These are phyloP conservation scores for Saccharomycopsis selenospora DNA, from an alignment of 805 yeast genomes.

Conservation along the genomic window DNA sequence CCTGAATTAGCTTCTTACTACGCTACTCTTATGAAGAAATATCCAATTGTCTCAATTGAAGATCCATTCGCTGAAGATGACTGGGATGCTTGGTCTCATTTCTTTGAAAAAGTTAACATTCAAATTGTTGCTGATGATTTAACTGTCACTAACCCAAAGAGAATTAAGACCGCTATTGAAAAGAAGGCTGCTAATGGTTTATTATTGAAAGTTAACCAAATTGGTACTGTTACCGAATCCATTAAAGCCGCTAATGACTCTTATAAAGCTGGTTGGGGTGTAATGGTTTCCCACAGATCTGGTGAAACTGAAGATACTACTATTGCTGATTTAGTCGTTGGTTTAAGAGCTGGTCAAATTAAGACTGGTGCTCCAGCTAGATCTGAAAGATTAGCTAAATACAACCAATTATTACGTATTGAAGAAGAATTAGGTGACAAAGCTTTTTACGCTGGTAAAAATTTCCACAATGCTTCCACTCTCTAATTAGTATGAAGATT, in stretches of 20 bases:
- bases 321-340: conserved; percentile 96
- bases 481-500: too few species aligned
- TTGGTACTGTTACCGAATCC: conserved; percentile 93
- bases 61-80: conserved; percentile 99
- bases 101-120: conserved; percentile 64
- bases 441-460: conserved; percentile 90
- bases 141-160: conserved; percentile 95
- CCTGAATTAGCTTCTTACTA: conserved; percentile 79
- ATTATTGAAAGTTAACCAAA: conserved; percentile 97
- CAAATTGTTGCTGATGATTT: conserved; percentile 98
- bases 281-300: conserved; percentile 99
- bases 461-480: conserved; percentile 58
- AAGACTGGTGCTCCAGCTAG: conserved; percentile 99
- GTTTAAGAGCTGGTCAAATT: conserved; percentile 97
- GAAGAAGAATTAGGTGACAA: conserved; percentile 98
- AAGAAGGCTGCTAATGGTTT: conserved; percentile 93
- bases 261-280: conserved; percentile 97
- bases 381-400: conserved; percentile 98
- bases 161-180: conserved; percentile 94
- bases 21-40: conserved; percentile 69
- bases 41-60: conserved; percentile 97
- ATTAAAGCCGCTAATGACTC: conserved; percentile 95
- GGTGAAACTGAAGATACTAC: conserved; percentile 99
- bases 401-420: conserved; percentile 96
- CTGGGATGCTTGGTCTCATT: conserved; percentile 97